These are phyloP conservation scores for Penstemon eatonii DNA, from an alignment of 257 asterid genomes.

Conservation along the genomic window DNA sequence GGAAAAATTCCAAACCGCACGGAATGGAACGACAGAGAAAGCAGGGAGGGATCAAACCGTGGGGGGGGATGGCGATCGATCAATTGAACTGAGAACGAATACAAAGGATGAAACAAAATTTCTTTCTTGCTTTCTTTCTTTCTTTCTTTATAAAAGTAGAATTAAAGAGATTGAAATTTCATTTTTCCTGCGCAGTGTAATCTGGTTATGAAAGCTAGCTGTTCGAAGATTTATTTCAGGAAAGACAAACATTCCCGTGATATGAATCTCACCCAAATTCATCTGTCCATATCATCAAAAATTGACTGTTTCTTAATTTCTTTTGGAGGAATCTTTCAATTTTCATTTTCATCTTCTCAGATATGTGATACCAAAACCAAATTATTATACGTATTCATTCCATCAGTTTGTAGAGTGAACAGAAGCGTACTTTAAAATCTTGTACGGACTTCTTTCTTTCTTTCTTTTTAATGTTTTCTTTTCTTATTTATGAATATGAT, in stretches of 20 bases:
- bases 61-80: constrained; percentile 40
- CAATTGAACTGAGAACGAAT: constrained; percentile 20
- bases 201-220: constrained; percentile 34
- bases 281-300: constrained; percentile 24
- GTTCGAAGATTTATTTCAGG: not conserved
- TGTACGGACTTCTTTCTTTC: no score
- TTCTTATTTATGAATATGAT: no score
- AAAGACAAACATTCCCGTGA: constrained; percentile 45
- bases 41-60: constrained; percentile 31
- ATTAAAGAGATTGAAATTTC: not conserved
- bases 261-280: constrained; percentile 20
- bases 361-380: not conserved
- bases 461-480: no score
- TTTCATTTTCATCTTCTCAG: not conserved
- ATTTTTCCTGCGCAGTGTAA: constrained; percentile 5
- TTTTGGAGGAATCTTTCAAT: not conserved
- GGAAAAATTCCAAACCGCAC: constrained; percentile 40
- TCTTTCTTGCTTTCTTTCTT: not conserved
- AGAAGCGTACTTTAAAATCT: no score
- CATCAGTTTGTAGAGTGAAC: no score
- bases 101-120: not conserved
- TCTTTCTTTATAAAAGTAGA: not conserved
- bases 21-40: constrained; percentile 36
- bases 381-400: no score
- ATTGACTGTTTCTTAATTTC: not conserved